Base-by-base conservation (phyloP, 768 basidiomycete genomes). In the Leccinum arenicola region DNA sequence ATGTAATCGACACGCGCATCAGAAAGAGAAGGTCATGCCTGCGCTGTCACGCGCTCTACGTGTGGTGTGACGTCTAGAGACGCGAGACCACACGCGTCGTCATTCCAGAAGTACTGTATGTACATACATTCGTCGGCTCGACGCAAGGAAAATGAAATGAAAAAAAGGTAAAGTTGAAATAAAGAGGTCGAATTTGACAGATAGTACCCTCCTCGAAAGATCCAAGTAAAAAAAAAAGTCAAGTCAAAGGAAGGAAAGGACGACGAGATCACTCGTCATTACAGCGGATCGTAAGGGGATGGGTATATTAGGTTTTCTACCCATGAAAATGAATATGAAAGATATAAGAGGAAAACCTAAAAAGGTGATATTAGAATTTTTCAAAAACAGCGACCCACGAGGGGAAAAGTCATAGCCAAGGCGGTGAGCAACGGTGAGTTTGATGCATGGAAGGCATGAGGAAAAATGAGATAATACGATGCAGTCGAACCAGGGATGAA, bases 251-350 rank as follows among this genome's bases (percentile, higher is more conserved):
- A 55, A 52, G 47, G 52, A 59, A 47, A 25, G 57, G 54, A 47
- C 45, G 31, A 58, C 49, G 52, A 48, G 55, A 25, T 59, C 14
- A 57, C 56, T 50, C 58, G 59, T 57, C 58, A 63, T 60, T 71
- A 66, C 57, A 60, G 55, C 54, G 58, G 56, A 64, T 64, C 57
- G 25, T 66, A 72, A 52, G 50, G 49, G 49, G 64, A 62, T 7
- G 65, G 64, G 70, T 67, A 67, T 68, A 69, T 62, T 72, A 64
- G 33, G 58, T 36, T 60, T 58, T 70, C 65, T 59, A 64, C 61
- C 67, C 60, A 21, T 50, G 54, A 52, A 55, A 53, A 56, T 25
- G 53, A 45, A 23, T 11, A 47, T 52, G 49, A 51, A 27, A 14
- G 23, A 21, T 19, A 57, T 55, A 66, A 36, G 7, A 45, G 53